Evolutionary conservation across 1,284 basidiomycete genomes (phyloP).

Genomic region (Boletus calvinii): DNA sequence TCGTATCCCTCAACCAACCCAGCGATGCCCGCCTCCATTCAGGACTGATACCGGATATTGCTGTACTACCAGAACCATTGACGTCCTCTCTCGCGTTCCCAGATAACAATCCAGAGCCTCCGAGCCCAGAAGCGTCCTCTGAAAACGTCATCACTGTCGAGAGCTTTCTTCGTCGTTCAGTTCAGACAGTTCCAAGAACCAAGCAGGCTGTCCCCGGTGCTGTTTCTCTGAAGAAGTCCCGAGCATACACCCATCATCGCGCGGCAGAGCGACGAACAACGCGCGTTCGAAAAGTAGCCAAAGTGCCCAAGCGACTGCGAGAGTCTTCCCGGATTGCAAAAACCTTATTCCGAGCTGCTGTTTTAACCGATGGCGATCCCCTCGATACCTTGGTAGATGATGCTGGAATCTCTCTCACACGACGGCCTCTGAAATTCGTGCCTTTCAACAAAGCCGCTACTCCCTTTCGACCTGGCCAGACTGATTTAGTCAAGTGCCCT

Average conservation of each 20-base stretch:
- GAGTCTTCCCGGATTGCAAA: constrained; percentile 13
- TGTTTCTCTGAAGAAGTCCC: not conserved
- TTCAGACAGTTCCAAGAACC: not conserved
- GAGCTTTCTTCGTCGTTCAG: constrained; percentile 22
- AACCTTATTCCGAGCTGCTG: constrained; percentile 24
- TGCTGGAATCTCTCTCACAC: constrained; percentile 13
- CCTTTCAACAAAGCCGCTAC: constrained; percentile 21
- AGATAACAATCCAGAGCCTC: not conserved
- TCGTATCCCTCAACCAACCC: not conserved
- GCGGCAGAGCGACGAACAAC: not conserved
- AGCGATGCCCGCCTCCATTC: not conserved
- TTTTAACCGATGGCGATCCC: constrained; percentile 30
- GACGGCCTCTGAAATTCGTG: constrained; percentile 31
- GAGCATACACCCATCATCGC: constrained; percentile 25
- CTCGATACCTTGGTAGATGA: constrained; percentile 15
- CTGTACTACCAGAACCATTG: constrained; percentile 12
- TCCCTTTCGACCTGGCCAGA: not conserved
- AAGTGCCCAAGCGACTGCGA: not conserved
- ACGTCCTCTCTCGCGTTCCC: not conserved
- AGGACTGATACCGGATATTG: constrained; percentile 17
- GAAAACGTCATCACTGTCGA: constrained; percentile 29
- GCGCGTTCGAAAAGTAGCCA: not conserved
- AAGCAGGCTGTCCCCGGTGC: not conserved
- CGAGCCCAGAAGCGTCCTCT: not conserved
- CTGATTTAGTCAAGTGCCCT: not conserved